Base-by-base conservation (phyloP, 208 protist species). In the Leishmania tarentolae region DNA sequence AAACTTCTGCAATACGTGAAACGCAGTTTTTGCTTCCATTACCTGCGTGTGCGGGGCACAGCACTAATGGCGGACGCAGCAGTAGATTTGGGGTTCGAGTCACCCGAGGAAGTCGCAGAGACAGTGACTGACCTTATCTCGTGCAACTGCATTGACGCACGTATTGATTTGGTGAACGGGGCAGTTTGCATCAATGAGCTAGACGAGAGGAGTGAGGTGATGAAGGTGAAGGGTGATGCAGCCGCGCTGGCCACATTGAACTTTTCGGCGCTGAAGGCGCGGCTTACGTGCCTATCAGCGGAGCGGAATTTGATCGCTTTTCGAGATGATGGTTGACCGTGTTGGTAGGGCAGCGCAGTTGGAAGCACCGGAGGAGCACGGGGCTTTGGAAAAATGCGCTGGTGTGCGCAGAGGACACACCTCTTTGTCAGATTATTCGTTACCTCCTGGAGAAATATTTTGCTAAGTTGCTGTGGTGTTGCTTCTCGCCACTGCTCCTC, bases 21-120 rank as follows among this genome's bases (percentile, higher is more conserved):
- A 37, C 56, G 78, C n/a, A 83, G 83, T 9, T 15, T 92, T 0
- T 90, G 88, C 78, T 91, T 75, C 61, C 82, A 91, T 59, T 89
- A 88, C 81, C 11, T 86, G 35, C 44, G 24, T 37, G 44, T 69
- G 53, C 79, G 74, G 6, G 42, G 40, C 11, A 77, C 53, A 24
- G n/a, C 63, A 37, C 65, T 74, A 53, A 52, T 92, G 57, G 59
- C 74, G 28, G 66, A 84, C 35, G 83, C 80, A 0, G 83, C 83
- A 4, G 61, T 40, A 0, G 76, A 81, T 63, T 76, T 86, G 15
- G 65, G 78, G 78, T 65, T 83, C 40, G 68, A 53, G 6, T 66
- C 74, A 11, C 13, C 78, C 17, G 68, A 80, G 57, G 57, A 80
- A 37, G 73, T 83, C 31, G 66, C 35, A 44, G 53, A 21, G 24